Conservation (phyloP, 495 filamentous ascomycete genomes). For the Penicillium roqueforti region DNA sequence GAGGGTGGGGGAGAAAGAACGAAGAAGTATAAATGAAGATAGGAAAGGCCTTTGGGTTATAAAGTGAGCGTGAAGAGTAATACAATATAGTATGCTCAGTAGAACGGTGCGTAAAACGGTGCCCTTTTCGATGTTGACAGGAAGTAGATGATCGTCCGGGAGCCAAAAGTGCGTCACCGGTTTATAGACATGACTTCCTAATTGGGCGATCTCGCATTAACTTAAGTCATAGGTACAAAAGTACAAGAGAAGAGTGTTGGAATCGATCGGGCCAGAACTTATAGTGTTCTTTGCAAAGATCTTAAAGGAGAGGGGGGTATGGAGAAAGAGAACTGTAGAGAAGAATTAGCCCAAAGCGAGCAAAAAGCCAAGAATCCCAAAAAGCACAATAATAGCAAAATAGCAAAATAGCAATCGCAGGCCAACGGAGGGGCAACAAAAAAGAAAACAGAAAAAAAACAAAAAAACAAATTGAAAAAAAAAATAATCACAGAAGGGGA, state of each 20-base stretch:
- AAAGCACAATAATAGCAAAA: not conserved
- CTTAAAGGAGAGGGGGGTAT: not conserved
- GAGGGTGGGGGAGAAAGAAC: not conserved
- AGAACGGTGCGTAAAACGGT: not conserved
- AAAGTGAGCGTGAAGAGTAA: not conserved
- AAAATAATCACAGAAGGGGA: slow-evolving; percentile 14
- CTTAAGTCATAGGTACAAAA: not conserved
- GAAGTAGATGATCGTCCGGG: slow-evolving; percentile 7
- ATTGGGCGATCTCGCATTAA: slow-evolving; percentile 14
- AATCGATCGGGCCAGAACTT: slow-evolving; percentile 10
- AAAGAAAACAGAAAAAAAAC: not conserved
- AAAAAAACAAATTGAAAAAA: slow-evolving; percentile 14
- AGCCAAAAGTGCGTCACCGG: slow-evolving; percentile 17
- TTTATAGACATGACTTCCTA: slow-evolving; percentile 16
- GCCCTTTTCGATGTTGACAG: not conserved
- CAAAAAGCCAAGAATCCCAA: no score
- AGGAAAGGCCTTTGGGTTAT: not conserved
- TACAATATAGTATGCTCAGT: not conserved
- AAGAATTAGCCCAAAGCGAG: not conserved
- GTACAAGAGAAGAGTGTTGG: slow-evolving; percentile 10
- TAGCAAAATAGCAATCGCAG: slow-evolving; percentile 11
- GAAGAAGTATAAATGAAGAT: not conserved
- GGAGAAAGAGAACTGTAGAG: not conserved
- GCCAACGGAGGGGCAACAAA: slow-evolving; percentile 4
- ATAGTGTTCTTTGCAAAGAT: slow-evolving; percentile 6